These are phyloP conservation scores for Coniochaeta hoffmannii DNA, from an alignment of 2,329 filamentous ascomycete genomes.

Conservation along the genomic window DNA sequence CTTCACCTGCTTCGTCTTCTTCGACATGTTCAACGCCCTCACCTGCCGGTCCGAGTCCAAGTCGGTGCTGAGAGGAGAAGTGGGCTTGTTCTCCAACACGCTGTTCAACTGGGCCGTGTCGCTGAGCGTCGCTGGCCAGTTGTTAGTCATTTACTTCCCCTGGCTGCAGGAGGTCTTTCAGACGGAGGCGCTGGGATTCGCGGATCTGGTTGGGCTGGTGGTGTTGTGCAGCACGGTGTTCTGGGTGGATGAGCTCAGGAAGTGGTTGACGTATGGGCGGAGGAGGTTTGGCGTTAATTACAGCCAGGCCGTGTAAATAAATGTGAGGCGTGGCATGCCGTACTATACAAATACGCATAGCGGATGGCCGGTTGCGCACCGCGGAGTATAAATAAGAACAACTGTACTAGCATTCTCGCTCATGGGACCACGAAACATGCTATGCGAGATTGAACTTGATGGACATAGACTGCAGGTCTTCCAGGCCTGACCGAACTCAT, in stretches of 20 bases:
- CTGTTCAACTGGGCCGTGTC: constrained; percentile 96
- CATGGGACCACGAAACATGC: neutral
- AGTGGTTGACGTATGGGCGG: constrained; percentile 61
- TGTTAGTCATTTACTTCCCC: constrained; percentile 89
- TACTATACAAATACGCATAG: neutral
- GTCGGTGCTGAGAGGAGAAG: constrained; percentile 78
- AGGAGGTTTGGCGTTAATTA: constrained; percentile 53
- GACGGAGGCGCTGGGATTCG: constrained; percentile 72
- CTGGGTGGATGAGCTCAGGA: constrained; percentile 87
- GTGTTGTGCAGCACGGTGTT: constrained; percentile 82
- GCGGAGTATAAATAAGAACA: neutral
- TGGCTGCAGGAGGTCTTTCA: constrained; percentile 93
- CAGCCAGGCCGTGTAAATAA: constrained; percentile 52
- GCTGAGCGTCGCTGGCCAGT: constrained; percentile 75
- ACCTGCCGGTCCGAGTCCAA: constrained; percentile 89
- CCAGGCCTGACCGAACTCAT: neutral
- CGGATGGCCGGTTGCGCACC: neutral
- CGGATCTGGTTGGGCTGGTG: constrained; percentile 67
- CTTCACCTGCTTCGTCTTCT: constrained; percentile 96
- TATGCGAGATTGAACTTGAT: neutral
- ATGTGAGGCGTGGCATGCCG: neutral
- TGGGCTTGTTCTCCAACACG: constrained; percentile 75
- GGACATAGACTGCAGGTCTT: neutral
- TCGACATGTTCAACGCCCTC: constrained; percentile 99
- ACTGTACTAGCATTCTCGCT: neutral